phyloP scores from a whole-genome alignment of 768 basidiomycete genomes.

The Tricholoma flavovirens region DNA sequence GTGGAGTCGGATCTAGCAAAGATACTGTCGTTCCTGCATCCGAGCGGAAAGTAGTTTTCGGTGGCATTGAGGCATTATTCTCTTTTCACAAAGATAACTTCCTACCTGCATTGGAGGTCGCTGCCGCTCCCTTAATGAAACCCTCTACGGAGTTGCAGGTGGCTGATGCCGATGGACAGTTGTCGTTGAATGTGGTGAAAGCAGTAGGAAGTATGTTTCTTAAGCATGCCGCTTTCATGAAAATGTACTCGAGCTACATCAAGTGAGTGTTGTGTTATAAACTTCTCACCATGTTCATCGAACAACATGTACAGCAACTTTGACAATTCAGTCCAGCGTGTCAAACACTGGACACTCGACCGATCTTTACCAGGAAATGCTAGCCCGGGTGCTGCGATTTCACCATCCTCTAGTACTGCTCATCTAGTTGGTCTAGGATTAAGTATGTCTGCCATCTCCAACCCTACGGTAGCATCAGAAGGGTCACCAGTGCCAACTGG shows the following conservation, averaged over 20 bases:
- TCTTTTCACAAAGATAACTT: conserved; percentile 93
- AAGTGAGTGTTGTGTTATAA: conserved; percentile 53
- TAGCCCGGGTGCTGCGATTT: conserved; percentile 37
- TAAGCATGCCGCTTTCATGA: conserved; percentile 96
- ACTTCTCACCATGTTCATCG: background rate
- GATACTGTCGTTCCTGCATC: conserved; percentile 81
- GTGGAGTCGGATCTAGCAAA: conserved; percentile 64
- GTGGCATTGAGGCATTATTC: conserved; percentile 82
- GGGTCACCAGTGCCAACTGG: conserved; percentile 34
- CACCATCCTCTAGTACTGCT: conserved; percentile 55
- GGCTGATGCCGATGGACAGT: conserved; percentile 63
- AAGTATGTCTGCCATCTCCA: conserved; percentile 46
- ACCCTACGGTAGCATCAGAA: conserved; percentile 37
- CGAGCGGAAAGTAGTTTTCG: conserved; percentile 90
- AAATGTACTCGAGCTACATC: conserved; percentile 97
- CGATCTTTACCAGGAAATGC: conserved; percentile 33
- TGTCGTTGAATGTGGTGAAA: conserved; percentile 71
- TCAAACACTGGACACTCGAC: conserved; percentile 79
- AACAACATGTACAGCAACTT: conserved; percentile 65
- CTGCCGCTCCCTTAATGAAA: conserved; percentile 63
- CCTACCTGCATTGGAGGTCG: conserved; percentile 81
- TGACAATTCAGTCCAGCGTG: conserved; percentile 83
- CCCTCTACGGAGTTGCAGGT: conserved; percentile 38
- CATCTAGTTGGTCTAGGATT: conserved; percentile 61
- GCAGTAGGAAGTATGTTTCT: conserved; percentile 85